These are phyloP conservation scores for Cercospora sp. DNA, from an alignment of 2,329 filamentous ascomycete species.

Conservation along the genomic window DNA sequence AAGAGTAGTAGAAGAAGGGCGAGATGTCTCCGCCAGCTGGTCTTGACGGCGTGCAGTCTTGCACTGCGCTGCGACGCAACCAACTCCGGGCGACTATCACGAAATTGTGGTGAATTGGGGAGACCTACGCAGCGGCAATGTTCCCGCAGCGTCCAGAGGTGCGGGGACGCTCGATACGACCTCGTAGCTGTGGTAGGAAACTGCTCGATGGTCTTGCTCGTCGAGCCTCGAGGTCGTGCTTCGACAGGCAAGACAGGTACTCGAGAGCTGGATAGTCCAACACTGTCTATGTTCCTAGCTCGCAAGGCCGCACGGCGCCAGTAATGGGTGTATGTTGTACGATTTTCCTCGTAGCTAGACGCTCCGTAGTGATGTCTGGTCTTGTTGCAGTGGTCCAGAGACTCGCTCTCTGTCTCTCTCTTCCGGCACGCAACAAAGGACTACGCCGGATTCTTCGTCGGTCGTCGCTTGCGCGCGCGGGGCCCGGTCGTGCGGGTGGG, in stretches of 20 bases:
- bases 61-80: neutral
- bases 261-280: neutral
- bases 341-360: neutral
- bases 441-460: neutral
- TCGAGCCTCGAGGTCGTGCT: neutral
- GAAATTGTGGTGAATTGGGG: neutral
- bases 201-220: neutral
- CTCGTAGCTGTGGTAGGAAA: neutral
- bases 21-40: neutral
- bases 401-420: neutral
- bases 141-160: neutral
- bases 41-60: neutral
- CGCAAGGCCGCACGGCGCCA: neutral
- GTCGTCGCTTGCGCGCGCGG: neutral
- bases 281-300: neutral
- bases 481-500: neutral
- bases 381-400: neutral
- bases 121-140: neutral
- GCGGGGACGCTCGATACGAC: neutral
- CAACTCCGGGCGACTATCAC: neutral
- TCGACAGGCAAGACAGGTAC: neutral
- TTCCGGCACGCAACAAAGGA: neutral
- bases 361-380: neutral
- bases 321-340: neutral
- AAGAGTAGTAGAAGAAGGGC: conserved; percentile 5